Conservation (phyloP, 257 asterid species). For the Handroanthus guayacan region DNA sequence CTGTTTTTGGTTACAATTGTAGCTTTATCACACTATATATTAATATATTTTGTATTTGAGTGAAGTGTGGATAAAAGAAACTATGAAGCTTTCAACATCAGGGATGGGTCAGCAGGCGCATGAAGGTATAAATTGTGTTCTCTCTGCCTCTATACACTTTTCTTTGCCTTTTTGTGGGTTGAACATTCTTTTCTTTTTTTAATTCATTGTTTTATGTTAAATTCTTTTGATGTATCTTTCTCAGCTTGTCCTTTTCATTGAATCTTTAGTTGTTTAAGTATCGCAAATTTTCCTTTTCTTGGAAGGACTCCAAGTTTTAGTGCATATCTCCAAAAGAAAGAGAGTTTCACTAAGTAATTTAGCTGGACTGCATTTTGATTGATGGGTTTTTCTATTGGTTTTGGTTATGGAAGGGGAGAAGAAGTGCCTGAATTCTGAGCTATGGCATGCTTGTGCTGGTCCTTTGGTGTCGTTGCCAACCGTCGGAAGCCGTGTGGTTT, state of each 20-base stretch:
- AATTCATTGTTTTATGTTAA: background rate
- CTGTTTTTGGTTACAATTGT: slow-evolving; percentile 25
- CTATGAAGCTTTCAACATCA: slow-evolving; percentile 70
- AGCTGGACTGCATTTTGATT: slow-evolving; percentile 36
- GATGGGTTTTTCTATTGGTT: slow-evolving; percentile 46
- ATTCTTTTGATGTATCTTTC: slow-evolving; percentile 26
- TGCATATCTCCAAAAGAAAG: slow-evolving; percentile 25
- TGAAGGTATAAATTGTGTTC: slow-evolving; percentile 52
- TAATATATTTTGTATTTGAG: slow-evolving; percentile 31
- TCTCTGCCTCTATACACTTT: slow-evolving; percentile 26
- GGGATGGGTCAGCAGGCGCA: slow-evolving; percentile 68
- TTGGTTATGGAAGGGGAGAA: slow-evolving; percentile 76
- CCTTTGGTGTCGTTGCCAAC: slow-evolving; percentile 91
- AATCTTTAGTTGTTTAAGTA: slow-evolving; percentile 32
- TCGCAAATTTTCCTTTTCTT: slow-evolving; percentile 42
- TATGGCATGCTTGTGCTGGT: slow-evolving; percentile 99
- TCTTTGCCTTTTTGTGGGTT: slow-evolving; percentile 28
- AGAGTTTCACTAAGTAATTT: slow-evolving; percentile 2
- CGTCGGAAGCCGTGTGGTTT: slow-evolving; percentile 91
- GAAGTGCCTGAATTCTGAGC: slow-evolving; percentile 93
- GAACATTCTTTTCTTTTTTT: background rate
- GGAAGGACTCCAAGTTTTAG: slow-evolving; percentile 25
- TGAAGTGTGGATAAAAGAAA: slow-evolving; percentile 36
- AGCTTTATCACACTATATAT: slow-evolving; percentile 29
- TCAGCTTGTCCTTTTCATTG: slow-evolving; percentile 38